Percentiles rank a stretch among this genome's conserved stretches.
Conservation (phyloP, 768 basidiomycete genomes). For the Neoboletus magnificus region DNA sequence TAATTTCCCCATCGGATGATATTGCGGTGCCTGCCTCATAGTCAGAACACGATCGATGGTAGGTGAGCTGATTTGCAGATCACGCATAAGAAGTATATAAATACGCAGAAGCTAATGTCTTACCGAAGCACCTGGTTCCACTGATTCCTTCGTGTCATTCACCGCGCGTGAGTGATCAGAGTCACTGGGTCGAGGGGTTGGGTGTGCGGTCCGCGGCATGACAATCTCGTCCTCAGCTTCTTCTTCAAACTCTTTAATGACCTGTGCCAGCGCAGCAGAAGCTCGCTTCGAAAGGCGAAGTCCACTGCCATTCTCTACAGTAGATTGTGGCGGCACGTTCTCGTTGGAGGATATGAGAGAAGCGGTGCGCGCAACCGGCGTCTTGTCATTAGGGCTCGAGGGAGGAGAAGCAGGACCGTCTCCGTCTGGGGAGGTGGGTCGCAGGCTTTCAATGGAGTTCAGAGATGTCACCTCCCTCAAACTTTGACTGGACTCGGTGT, state of each 20-base stretch:
- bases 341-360: slow-evolving; percentile 39
- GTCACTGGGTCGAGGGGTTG: slow-evolving; percentile 39
- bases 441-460: slow-evolving; percentile 44
- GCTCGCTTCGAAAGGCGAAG: slow-evolving; percentile 47
- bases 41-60: slow-evolving; percentile 38
- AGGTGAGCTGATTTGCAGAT: slow-evolving; percentile 14
- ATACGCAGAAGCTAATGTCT: slow-evolving; percentile 11
- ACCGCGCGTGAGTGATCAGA: slow-evolving; percentile 22
- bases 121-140: slow-evolving; percentile 24
- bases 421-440: slow-evolving; percentile 57
- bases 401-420: slow-evolving; percentile 39
- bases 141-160: slow-evolving; percentile 18
- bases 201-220: slow-evolving; percentile 58
- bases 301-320: slow-evolving; percentile 9
- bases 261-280: slow-evolving; percentile 72
- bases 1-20: slow-evolving; percentile 56
- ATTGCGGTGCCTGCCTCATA: slow-evolving; percentile 69
- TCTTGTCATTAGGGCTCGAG: slow-evolving; percentile 43
- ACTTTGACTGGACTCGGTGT: slow-evolving; percentile 45
- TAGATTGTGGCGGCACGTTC: slow-evolving; percentile 20
- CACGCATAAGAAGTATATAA: slow-evolving; percentile 19
- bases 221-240: slow-evolving; percentile 75
- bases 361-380: slow-evolving; percentile 40
- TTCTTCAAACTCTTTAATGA: slow-evolving; percentile 72
- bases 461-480: slow-evolving; percentile 43